Evolutionary conservation across 2,329 filamentous ascomycete species (phyloP).

Genomic region (Venturia carpophila): DNA sequence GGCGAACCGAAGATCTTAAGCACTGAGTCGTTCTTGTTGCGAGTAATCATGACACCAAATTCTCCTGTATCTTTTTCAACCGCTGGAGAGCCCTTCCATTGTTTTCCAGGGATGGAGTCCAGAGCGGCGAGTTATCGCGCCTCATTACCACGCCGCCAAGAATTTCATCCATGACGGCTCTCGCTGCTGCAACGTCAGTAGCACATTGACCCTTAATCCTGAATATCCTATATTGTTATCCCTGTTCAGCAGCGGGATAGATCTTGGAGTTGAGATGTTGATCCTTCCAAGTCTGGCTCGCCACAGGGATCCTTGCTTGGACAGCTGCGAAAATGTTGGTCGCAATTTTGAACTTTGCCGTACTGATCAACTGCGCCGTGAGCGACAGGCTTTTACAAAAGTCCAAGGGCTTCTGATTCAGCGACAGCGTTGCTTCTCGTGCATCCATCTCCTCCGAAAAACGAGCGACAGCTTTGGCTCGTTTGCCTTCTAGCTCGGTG

Average conservation of each 20-base stretch:
- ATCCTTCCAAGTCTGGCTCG: not conserved
- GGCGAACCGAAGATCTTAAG: constrained; percentile 27
- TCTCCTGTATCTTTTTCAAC: constrained; percentile 20
- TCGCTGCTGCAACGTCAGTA: constrained; percentile 3
- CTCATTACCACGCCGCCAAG: not conserved
- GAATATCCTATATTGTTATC: not conserved
- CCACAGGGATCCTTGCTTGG: not conserved
- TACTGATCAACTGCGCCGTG: not conserved
- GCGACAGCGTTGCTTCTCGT: constrained; percentile 1
- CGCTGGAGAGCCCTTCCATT: constrained; percentile 18
- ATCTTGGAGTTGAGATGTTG: constrained; percentile 2
- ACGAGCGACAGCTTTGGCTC: not conserved
- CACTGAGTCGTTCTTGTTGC: constrained; percentile 27
- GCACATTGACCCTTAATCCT: not conserved
- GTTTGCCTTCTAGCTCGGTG: constrained; percentile 5
- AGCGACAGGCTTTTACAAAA: not conserved
- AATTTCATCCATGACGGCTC: not conserved
- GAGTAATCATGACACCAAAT: constrained; percentile 26
- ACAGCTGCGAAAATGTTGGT: constrained; percentile 9
- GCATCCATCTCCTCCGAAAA: constrained; percentile 5
- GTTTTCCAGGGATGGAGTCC: not conserved
- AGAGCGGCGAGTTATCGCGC: not conserved
- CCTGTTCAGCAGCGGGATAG: not conserved
- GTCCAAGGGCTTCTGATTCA: not conserved
- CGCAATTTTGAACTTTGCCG: constrained; percentile 12